Conservation (phyloP, 1,284 basidiomycete species). For the Apiotrichum veenhuisii region DNA sequence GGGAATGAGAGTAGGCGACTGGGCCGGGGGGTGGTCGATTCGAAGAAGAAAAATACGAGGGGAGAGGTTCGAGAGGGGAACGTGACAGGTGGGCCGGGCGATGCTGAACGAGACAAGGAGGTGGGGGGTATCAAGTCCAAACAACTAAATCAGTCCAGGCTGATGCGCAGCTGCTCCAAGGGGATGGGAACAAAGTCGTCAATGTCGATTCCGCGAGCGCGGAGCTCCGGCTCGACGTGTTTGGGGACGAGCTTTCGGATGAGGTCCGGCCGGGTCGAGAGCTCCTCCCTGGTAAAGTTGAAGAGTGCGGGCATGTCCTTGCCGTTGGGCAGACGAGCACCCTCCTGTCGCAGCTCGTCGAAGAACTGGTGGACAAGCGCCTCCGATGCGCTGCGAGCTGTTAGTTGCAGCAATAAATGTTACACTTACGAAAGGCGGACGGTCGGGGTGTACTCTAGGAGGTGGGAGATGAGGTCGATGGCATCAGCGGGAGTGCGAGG, state of each 20-base stretch:
- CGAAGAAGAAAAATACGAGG: conserved; percentile 6
- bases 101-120: conserved; percentile 13
- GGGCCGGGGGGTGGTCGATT: conserved; percentile 1
- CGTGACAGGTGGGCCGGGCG: conserved; percentile 18
- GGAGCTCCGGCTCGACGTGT: conserved; percentile 83
- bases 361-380: conserved; percentile 97
- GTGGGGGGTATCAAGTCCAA: conserved; percentile 1
- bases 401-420: background rate
- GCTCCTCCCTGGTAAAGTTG: conserved; percentile 94
- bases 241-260: conserved; percentile 85
- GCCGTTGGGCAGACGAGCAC: conserved; percentile 91
- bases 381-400: conserved; percentile 65
- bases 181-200: conserved; percentile 93
- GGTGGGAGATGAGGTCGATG: conserved; percentile 89
- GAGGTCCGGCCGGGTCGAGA: conserved; percentile 92
- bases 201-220: conserved; percentile 77
- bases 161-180: conserved; percentile 83
- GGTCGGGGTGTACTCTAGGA: conserved; percentile 95
- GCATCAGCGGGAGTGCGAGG: conserved; percentile 93
- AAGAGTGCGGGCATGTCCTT: conserved; percentile 92
- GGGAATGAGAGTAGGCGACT: conserved; percentile 5
- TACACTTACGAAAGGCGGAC: conserved; percentile 64
- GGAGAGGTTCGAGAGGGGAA: conserved; percentile 10
- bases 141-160: conserved; percentile 58
- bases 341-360: conserved; percentile 86